Evolutionary conservation across 2,329 filamentous ascomycete genomes (phyloP).

Genomic region (Trichoderma citrinoviride): DNA sequence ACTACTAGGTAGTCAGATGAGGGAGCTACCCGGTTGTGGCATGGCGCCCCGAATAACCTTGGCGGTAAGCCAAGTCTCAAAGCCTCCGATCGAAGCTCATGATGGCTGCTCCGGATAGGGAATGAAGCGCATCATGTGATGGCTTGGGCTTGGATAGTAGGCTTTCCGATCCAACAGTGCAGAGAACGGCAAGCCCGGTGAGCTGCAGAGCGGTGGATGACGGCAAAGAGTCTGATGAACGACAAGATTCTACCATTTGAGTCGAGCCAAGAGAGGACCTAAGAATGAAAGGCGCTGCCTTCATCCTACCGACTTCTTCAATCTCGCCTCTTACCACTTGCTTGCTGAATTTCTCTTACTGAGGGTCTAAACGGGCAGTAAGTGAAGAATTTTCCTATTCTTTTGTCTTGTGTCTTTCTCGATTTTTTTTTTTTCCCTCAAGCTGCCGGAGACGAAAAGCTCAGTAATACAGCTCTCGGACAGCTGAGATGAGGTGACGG

Average conservation of each 20-base stretch:
- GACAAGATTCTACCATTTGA: no score
- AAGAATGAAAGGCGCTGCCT: not conserved
- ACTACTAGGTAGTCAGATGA: not conserved
- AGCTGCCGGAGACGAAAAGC: not conserved
- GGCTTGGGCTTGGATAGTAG: not conserved
- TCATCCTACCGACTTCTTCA: not conserved
- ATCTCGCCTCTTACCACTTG: no score
- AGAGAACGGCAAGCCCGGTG: not conserved
- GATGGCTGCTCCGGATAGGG: not conserved
- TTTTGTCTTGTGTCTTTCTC: no score
- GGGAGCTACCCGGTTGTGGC: constrained; percentile 8
- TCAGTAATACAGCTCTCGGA: not conserved
- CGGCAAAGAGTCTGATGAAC: not conserved
- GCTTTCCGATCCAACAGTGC: not conserved
- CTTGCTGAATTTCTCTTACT: not conserved
- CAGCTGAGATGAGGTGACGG: not conserved
- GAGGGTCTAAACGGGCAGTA: not conserved
- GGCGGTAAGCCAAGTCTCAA: constrained; percentile 3
- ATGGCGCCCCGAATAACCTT: constrained; percentile 16
- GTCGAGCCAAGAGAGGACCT: not conserved
- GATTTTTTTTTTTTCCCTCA: not conserved
- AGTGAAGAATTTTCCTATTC: not conserved
- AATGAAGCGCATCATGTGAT: not conserved
- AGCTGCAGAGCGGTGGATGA: not conserved
- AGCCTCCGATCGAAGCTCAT: not conserved